Conservation (phyloP, 208 protist species). For the Trypanosoma scelopori region DNA sequence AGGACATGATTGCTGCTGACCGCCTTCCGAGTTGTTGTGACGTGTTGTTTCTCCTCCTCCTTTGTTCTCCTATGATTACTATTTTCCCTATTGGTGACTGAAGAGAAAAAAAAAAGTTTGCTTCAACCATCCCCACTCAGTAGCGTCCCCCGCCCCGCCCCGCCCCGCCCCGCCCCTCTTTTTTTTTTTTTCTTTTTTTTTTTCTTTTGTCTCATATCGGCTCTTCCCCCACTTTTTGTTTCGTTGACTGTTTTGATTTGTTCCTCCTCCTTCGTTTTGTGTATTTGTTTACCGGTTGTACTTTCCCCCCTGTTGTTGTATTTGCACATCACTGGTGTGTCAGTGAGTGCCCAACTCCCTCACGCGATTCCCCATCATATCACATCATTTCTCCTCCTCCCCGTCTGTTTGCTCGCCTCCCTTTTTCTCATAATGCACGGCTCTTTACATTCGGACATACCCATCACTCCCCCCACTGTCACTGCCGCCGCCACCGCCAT, state of each 20-base stretch:
- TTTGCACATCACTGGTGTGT: too few relatives aligned
- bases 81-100: too few relatives aligned
- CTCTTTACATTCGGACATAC: neutral
- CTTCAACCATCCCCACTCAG: too few relatives aligned
- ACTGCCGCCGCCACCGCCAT: neutral
- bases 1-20: too few relatives aligned
- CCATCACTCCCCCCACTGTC: neutral
- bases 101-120: too few relatives aligned
- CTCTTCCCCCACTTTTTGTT: conserved; percentile 12
- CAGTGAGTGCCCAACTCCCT: too few relatives aligned
- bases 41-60: too few relatives aligned
- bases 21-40: too few relatives aligned
- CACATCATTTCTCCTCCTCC: neutral
- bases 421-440: neutral
- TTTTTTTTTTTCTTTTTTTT: too few relatives aligned
- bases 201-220: neutral
- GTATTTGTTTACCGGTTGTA: neutral
- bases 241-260: conserved; percentile 4
- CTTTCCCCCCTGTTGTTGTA: neutral
- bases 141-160: too few relatives aligned
- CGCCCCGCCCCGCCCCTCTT: too few relatives aligned
- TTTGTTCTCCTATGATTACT: too few relatives aligned
- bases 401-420: neutral
- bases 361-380: neutral
- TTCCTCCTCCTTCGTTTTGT: neutral